phyloP scores from a whole-genome alignment of 2,329 filamentous ascomycete species.

The Penicillium sp. region DNA sequence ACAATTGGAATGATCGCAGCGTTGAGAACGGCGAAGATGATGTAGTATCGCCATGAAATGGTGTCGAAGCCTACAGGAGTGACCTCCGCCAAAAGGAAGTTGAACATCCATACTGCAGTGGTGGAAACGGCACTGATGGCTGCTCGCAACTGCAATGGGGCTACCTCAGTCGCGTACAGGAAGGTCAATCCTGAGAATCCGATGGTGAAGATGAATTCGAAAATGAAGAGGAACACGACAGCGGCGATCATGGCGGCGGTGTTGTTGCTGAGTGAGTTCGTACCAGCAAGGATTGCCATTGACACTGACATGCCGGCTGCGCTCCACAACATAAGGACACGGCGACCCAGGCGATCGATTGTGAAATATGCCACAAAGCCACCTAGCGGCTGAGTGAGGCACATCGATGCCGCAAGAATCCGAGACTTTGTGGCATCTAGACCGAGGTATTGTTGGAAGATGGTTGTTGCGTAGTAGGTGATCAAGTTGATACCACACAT shows the following conservation, averaged over 20 bases:
- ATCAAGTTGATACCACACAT: conserved; percentile 41
- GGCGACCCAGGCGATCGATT: conserved; percentile 44
- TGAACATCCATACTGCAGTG: conserved; percentile 42
- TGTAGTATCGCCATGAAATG: conserved; percentile 52
- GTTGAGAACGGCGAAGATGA: conserved; percentile 47
- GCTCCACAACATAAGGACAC: conserved; percentile 36
- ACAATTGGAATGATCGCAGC: conserved; percentile 32
- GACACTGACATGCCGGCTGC: conserved; percentile 30
- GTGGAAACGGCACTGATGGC: conserved; percentile 52
- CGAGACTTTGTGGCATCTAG: conserved; percentile 24
- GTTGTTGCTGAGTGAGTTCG: conserved; percentile 48
- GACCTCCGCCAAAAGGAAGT: conserved; percentile 39
- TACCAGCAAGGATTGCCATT: conserved; percentile 48
- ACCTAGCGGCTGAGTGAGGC: conserved; percentile 37
- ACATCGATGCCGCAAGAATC: conserved; percentile 33
- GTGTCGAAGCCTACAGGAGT: conserved; percentile 40
- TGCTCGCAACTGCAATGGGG: conserved; percentile 43
- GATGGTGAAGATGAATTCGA: conserved; percentile 62
- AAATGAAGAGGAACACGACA: conserved; percentile 60
- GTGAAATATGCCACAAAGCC: conserved; percentile 49
- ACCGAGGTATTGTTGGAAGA: conserved; percentile 36
- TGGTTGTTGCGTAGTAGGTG: conserved; percentile 37
- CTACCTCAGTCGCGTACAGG: conserved; percentile 61
- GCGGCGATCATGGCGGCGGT: conserved; percentile 52
- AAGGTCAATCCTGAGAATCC: conserved; percentile 62